Percentiles rank a stretch among this genome's conserved stretches.
phyloP scores from a whole-genome alignment of 2,329 filamentous ascomycete genomes.

The Monosporascus sp. region DNA sequence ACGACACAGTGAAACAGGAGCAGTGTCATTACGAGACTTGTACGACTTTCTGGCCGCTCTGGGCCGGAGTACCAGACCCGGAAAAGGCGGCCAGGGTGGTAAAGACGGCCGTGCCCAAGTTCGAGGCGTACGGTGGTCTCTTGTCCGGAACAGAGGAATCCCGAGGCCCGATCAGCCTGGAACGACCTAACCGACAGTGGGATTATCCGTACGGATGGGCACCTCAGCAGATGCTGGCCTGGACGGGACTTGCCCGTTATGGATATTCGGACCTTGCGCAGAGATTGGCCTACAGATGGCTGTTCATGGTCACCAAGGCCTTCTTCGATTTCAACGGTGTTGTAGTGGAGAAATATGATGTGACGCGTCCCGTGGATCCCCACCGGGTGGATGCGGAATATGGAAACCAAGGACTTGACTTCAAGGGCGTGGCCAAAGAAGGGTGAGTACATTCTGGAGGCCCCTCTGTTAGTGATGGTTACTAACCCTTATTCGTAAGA shows the following conservation, averaged over 20 bases:
- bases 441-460: slow-evolving; percentile 58
- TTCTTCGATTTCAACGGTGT: slow-evolving; percentile 98
- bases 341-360: slow-evolving; percentile 98
- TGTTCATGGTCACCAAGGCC: slow-evolving; percentile 97
- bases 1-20: slow-evolving; percentile 77
- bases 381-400: slow-evolving; percentile 96
- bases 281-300: slow-evolving; percentile 88
- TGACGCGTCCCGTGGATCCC: slow-evolving; percentile 82
- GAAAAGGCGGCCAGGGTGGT: slow-evolving; percentile 83
- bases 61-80: slow-evolving; percentile 83
- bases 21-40: slow-evolving; percentile 82
- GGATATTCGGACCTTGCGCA: slow-evolving; percentile 88
- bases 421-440: slow-evolving; percentile 93
- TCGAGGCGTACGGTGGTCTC: slow-evolving; percentile 83
- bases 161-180: slow-evolving; percentile 70
- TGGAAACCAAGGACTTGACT: slow-evolving; percentile 91
- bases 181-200: slow-evolving; percentile 94
- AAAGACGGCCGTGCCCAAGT: slow-evolving; percentile 71
- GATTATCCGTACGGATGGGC: slow-evolving; percentile 98
- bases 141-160: slow-evolving; percentile 87
- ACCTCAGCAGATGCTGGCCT: slow-evolving; percentile 96
- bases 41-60: slow-evolving; percentile 96
- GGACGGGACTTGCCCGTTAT: slow-evolving; percentile 87
- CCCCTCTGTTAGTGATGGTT: not conserved
- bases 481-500: slow-evolving; percentile 38